A percentile compares a stretch with the other conserved stretches of the same genome.
Conservation (phyloP, 73 alveolate genomes). For the Tetrahymena elliotti region DNA sequence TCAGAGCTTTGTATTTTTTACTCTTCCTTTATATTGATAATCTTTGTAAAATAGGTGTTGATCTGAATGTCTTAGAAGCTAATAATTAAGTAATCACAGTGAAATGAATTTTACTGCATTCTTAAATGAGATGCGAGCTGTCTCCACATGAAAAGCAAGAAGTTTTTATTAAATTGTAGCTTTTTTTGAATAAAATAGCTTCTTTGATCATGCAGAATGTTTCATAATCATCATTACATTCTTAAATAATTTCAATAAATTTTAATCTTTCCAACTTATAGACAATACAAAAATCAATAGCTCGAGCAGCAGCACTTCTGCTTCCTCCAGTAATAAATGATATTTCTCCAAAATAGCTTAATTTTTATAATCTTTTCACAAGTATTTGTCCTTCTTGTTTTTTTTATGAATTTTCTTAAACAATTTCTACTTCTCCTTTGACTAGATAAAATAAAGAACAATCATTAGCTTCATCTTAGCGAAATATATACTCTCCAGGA, state of each 20-base stretch:
- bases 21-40: background rate
- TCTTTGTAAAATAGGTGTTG: background rate
- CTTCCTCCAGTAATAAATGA: background rate
- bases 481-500: background rate
- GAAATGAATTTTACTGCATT: background rate
- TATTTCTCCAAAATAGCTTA: background rate
- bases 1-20: background rate
- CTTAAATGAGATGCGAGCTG: background rate
- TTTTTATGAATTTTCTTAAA: background rate
- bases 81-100: background rate
- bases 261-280: background rate
- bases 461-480: background rate
- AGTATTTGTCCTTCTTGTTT: background rate
- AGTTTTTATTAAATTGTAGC: background rate
- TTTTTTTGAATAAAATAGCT: background rate
- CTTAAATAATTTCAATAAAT: background rate
- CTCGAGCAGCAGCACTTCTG: background rate
- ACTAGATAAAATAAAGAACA: background rate
- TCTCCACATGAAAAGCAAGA: background rate
- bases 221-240: background rate
- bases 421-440: background rate
- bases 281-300: background rate
- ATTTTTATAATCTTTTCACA: background rate
- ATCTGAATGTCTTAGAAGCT: background rate
- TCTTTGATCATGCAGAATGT: background rate